Base-by-base conservation (phyloP, 2,329 filamentous ascomycete genomes). In the Aspergillus sp. region DNA sequence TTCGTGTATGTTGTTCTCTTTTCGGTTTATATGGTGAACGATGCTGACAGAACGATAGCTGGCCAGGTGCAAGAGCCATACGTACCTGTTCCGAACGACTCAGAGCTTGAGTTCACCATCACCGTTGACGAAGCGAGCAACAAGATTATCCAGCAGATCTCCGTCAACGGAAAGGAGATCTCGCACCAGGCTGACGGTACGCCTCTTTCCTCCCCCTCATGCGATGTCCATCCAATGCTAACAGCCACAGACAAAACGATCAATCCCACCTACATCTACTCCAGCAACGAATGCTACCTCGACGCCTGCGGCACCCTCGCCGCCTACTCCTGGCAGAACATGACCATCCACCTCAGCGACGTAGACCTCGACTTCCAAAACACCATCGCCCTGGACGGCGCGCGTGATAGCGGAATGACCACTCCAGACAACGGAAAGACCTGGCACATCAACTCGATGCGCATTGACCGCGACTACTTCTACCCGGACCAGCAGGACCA, bases 201-300 rank as follows among this genome's bases (percentile, higher is more conserved):
- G 13, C 7, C 13, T n/a, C 9, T 5, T n/a, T 10, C 7, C 7
- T 27, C 25, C 25, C 25, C 10, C 0, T 10, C 33, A 12, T n/a
- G 17, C 5, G 13, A 37, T 9, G 10, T 3, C 6, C 33, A 17
- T 3, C 6, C 33, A 17, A 39, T 19, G 37, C 37, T 39, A 10
- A 19, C 6, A 10, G 15, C 3, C 5, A 10, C 4, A 39, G 37
- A 47, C 30, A 42, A 44, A 35, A 42, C 46, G 10, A 33, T 45
- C 49, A 43, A 22, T 13, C 45, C 49, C 27, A 42, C 22, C n/a
- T 50, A 30, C 42, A 38, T 50, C 35, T 50, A 50, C 41, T 48
- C 49, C 32, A 42, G 45, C 42, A 47, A 50, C 37, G 49, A 50
- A 42, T 50, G 49, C 30, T 50, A 48, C 42, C 43, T 44, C 1